Evolutionary conservation across 352 stramenopile genomes (phyloP), one percentile per base, ranked within the genome.

Genomic region (Phytophthora pistaciae): DNA sequence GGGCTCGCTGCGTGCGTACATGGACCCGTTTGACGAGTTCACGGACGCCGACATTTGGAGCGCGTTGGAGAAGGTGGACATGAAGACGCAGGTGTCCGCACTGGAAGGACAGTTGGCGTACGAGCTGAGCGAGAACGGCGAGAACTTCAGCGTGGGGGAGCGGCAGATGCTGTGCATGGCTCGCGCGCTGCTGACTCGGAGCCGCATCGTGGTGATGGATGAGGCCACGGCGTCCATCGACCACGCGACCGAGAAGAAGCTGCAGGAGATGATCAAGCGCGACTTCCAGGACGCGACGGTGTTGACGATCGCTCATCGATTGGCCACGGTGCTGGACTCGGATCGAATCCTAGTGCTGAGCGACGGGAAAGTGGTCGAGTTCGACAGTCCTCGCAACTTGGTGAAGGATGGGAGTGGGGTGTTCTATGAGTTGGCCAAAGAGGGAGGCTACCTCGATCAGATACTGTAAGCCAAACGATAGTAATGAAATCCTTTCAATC

Each of bases 141-240:
- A 70, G 16, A 64, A 64, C 64, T 64, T 60, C 33, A 70, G 55
- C 23, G 55, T 64, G 94, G 96, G 97, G 8, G 90, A 99, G 75
- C 73, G 94, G 5, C 94, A 98, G 75, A 75, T 99, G 18, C 66
- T 99, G 9, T 97, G 92, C 67, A 83, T 99, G 59, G 97, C 89
- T 52, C 75, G 96, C 53, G 95, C 96, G 10, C 74, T 98, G 54
- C 70, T 99, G 9, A 76, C 79, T 6, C 83, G 96, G 38, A 90
- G 88, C 21, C 56, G 66, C 25, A 94, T 99, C 46, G 72, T 99
- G 23, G 72, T 99, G 6, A 95, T 99, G 79, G 97, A 99, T 66
- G 97, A 98, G 78, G 95, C 95, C 1, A 70, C 56, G 13, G 55
- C 64, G 20, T 64, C 55, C 14, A 64, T 64, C 16, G 64, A 70